These are phyloP conservation scores for Cryphonectria nitschkei DNA, from an alignment of 2,329 filamentous ascomycete genomes.

Conservation along the genomic window DNA sequence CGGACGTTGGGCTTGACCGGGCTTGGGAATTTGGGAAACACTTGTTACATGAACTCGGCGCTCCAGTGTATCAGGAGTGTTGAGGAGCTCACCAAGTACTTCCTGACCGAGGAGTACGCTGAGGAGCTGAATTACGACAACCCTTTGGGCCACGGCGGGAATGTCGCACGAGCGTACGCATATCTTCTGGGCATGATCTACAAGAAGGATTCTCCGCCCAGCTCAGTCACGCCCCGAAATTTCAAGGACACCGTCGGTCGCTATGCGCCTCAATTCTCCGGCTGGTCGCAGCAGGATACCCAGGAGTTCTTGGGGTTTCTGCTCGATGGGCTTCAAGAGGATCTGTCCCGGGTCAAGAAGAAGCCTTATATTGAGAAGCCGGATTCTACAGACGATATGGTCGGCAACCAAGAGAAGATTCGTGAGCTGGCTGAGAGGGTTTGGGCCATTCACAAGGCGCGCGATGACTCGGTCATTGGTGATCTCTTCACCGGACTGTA, in stretches of 20 bases:
- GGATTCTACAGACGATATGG: constrained; percentile 95
- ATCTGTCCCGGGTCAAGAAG: constrained; percentile 89
- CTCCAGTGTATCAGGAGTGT: constrained; percentile 93
- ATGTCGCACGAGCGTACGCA: constrained; percentile 84
- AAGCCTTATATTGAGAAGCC: constrained; percentile 98
- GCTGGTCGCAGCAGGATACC: constrained; percentile 95
- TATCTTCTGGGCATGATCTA: constrained; percentile 79
- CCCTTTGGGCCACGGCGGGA: constrained; percentile 80
- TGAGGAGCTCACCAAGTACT: constrained; percentile 91
- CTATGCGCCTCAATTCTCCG: constrained; percentile 84
- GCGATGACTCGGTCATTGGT: constrained; percentile 93
- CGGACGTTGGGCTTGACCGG: constrained; percentile 78
- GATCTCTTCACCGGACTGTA: constrained; percentile 98
- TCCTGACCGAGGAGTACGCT: constrained; percentile 74
- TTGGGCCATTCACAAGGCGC: constrained; percentile 87
- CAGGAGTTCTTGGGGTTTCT: constrained; percentile 96
- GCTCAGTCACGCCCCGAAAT: constrained; percentile 75
- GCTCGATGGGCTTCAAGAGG: constrained; percentile 91
- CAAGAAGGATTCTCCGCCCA: constrained; percentile 59
- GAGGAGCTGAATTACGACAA: constrained; percentile 85
- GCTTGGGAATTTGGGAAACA: constrained; percentile 89
- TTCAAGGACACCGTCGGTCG: constrained; percentile 85
- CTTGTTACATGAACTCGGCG: constrained; percentile 99
- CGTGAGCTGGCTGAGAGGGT: constrained; percentile 84
- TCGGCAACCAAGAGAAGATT: constrained; percentile 79